phyloP scores from a whole-genome alignment of 306 rosid species.

The Carpinus fangiana region DNA sequence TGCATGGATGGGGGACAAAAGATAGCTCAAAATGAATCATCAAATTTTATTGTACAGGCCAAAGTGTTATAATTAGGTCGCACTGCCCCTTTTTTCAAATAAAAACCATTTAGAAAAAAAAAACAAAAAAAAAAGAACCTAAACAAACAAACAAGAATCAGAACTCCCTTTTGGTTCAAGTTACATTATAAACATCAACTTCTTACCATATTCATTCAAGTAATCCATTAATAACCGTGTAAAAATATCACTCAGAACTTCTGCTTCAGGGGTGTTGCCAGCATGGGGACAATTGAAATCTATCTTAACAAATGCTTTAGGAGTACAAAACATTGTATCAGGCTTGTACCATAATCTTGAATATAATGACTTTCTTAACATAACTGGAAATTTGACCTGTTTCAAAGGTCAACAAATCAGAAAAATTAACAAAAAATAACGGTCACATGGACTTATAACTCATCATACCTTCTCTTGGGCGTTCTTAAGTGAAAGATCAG shows the following conservation, averaged over 20 bases:
- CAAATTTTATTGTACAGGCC: background rate
- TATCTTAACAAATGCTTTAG: slow-evolving; percentile 82
- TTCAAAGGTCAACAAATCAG: slow-evolving; percentile 32
- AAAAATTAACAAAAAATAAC: slow-evolving; percentile 17
- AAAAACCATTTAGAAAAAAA: background rate
- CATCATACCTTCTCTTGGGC: slow-evolving; percentile 56
- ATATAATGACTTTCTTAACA: slow-evolving; percentile 64
- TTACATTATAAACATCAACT: background rate
- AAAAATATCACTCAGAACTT: slow-evolving; percentile 65
- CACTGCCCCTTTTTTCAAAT: background rate
- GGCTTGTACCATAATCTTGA: slow-evolving; percentile 89
- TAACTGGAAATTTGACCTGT: slow-evolving; percentile 76
- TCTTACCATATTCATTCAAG: slow-evolving; percentile 88
- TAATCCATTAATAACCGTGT: slow-evolving; percentile 81
- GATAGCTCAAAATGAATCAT: background rate
- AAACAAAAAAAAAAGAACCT: background rate
- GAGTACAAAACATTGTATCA: slow-evolving; percentile 74
- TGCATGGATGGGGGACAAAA: background rate
- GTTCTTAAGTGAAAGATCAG: slow-evolving; percentile 74
- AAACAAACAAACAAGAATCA: background rate
- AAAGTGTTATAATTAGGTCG: background rate
- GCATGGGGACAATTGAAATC: slow-evolving; percentile 82
- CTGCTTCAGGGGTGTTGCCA: slow-evolving; percentile 80
- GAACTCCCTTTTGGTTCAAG: background rate
- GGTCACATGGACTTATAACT: background rate